Evolutionary conservation across 192 early-diverging fungal genomes (phyloP), one percentile per base, ranked within the genome.

Genomic region (Mortierella alpina): DNA sequence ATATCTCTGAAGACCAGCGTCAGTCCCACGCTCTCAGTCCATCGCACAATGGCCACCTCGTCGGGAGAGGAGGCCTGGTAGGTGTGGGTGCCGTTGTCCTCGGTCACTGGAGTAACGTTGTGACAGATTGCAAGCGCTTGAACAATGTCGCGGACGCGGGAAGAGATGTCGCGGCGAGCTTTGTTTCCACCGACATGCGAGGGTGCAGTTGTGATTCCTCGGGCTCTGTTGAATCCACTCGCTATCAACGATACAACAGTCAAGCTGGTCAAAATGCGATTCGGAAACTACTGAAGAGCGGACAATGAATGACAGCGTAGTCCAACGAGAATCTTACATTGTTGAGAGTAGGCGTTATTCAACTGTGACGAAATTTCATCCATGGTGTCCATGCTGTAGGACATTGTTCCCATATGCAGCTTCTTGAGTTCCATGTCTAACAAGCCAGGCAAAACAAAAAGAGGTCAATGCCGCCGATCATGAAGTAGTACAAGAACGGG

Each of bases 11-110:
- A 90, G 20, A 95, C 90, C 45, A 99, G 84, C 5, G 91, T 85
- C 13, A 99, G 72, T 14, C 96, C 96, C 41, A 97, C 89, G n/a
- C 85, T 85, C 69, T 94, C 93, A 13, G 96, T 95, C 95, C 95
- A 98, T 78, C 92, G 87, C 6, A 98, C 95, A 54, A 99, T 95
- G 0, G 96, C 97, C 13, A 98, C 91, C 77, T 99, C 97, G 79
- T 99, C 97, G 22, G 97, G 97, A 51, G 95, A 96, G 40, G 97
- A 95, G 5, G 97, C 96, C 80, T 99, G 96, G 77, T 97, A 97
- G 23, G 92, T 84, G 63, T 96, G 87, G 15, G 82, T 83, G 17
- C 86, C 88, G 58, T 90, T 89, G 13, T 84, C 82, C 40, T 87
- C 88, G 7, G 86, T 74, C 20, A 92, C 90, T 20, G 93, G 94